Evolutionary conservation across 2,329 filamentous ascomycete genomes (phyloP).

Genomic region (Drechslerella stenobrocha): DNA sequence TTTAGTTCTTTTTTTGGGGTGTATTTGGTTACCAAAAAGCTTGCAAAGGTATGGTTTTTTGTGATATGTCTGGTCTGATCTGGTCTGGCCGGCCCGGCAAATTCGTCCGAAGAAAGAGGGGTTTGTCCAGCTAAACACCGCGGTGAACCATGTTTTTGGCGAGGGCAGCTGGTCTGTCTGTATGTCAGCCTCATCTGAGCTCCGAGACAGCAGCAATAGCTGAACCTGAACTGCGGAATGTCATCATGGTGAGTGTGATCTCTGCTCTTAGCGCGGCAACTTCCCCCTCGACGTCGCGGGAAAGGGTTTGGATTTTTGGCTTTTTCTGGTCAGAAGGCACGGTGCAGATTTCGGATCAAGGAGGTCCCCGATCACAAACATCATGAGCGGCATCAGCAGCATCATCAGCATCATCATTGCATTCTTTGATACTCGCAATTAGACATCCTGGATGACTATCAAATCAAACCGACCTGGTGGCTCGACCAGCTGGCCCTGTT

Average conservation of each 20-base stretch:
- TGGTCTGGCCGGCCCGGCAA: constrained; percentile 32
- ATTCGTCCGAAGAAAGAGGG: constrained; percentile 35
- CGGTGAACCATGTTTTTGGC: not conserved
- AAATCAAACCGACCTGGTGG: too few relatives aligned
- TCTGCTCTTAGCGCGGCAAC: not conserved
- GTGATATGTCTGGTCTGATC: not conserved
- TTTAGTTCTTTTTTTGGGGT: not conserved
- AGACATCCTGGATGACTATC: too few relatives aligned
- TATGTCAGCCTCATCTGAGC: constrained; percentile 30
- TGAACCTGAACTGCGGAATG: constrained; percentile 34
- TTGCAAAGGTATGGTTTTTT: too few relatives aligned
- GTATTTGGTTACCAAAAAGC: not conserved
- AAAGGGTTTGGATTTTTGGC: not conserved
- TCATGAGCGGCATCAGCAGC: not conserved
- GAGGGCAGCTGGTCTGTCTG: not conserved
- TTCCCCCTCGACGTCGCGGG: not conserved
- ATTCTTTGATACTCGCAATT: too few relatives aligned
- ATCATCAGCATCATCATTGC: too few relatives aligned
- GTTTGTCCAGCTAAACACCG: not conserved
- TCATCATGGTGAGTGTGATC: constrained; percentile 48
- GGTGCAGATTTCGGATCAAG: not conserved
- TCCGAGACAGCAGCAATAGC: not conserved
- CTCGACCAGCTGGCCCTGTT: too few relatives aligned
- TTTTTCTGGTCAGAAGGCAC: not conserved
- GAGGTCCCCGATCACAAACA: not conserved